Conservation (phyloP, 371 early-diverging fungal genomes). For the Lichtheimia ramosa region DNA sequence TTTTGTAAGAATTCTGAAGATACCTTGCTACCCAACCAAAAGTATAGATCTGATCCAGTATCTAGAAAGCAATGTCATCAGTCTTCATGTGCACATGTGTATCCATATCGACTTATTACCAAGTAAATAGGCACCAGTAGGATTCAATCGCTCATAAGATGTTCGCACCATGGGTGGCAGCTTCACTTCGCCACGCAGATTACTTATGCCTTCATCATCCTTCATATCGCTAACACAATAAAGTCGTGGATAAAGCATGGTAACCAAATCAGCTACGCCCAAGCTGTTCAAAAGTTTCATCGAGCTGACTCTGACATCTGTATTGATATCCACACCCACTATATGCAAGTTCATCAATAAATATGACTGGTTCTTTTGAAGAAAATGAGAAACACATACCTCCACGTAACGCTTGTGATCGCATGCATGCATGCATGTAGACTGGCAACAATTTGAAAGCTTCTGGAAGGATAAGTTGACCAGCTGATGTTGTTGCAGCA, state of each 20-base stretch:
- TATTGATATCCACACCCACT: conserved; percentile 37
- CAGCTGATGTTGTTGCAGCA: conserved; percentile 83
- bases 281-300: conserved; percentile 77
- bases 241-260: conserved; percentile 79
- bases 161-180: conserved; percentile 58
- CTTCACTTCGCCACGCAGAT: neutral
- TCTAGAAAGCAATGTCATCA: conserved; percentile 9
- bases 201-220: no score
- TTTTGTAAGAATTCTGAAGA: conserved; percentile 15
- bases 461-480: conserved; percentile 97
- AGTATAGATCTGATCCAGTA: conserved; percentile 13
- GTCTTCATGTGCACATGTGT: neutral
- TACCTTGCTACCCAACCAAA: conserved; percentile 39
- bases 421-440: conserved; percentile 66
- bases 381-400: conserved; percentile 25
- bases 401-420: conserved; percentile 71
- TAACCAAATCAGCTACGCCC: conserved; percentile 66
- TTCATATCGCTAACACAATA: neutral
- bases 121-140: conserved; percentile 71
- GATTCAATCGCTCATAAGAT: conserved; percentile 73
- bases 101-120: conserved; percentile 17
- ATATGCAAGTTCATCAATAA: neutral
- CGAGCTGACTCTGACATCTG: conserved; percentile 78
- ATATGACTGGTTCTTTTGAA: neutral
- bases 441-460: conserved; percentile 92